Conservation (phyloP, 78 protist species). For the Carpediemonas membranifera region DNA sequence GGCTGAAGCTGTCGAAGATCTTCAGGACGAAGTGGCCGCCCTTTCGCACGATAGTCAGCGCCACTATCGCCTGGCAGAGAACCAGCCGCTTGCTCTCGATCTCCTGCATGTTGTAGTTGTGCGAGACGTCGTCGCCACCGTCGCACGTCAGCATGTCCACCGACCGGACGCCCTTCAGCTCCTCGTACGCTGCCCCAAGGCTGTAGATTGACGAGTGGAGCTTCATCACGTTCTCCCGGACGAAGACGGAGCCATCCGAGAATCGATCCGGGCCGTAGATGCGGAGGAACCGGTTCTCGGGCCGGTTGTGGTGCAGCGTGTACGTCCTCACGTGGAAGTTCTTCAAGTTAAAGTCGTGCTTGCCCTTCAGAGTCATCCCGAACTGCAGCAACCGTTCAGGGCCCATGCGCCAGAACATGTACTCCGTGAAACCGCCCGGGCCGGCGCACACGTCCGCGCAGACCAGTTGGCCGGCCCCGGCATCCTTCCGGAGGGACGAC, state of each 20-base stretch:
- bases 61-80: constrained; percentile 53
- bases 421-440: constrained; percentile 82
- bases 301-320: neutral
- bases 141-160: constrained; percentile 56
- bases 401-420: constrained; percentile 46
- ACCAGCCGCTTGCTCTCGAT: constrained; percentile 36
- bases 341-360: constrained; percentile 33
- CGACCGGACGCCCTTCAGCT: constrained; percentile 31
- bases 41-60: constrained; percentile 36
- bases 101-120: constrained; percentile 59
- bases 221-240: constrained; percentile 17
- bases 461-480: neutral
- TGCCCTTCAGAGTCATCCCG: constrained; percentile 59
- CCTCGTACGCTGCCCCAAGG: constrained; percentile 23
- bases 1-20: constrained; percentile 64
- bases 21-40: constrained; percentile 75
- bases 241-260: neutral
- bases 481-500: neutral
- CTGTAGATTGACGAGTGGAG: constrained; percentile 43
- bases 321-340: neutral
- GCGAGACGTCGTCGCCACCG: constrained; percentile 53
- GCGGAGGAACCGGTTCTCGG: neutral
- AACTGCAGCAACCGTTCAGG: constrained; percentile 20
- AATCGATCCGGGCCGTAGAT: neutral
- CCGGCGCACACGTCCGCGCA: constrained; percentile 72